Evolutionary conservation across 2,329 filamentous ascomycete genomes (phyloP).

Genomic region (Cordyceps pruinosa): DNA sequence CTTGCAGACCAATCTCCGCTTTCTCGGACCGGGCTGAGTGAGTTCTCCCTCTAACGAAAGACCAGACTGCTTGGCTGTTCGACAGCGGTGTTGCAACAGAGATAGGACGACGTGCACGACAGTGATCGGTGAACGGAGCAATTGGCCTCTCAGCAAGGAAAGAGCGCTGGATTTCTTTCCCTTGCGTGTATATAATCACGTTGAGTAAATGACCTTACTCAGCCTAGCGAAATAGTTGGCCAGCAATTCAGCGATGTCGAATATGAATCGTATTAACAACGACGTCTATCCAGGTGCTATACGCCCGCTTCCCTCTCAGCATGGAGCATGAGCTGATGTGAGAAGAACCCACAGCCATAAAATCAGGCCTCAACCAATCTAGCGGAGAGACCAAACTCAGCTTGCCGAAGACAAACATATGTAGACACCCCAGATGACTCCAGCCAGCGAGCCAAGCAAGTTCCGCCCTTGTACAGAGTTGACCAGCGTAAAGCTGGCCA

Average conservation of each 20-base stretch:
- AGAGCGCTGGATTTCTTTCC: background rate
- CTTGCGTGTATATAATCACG: background rate
- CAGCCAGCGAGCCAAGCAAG: conserved; percentile 63
- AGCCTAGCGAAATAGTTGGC: background rate
- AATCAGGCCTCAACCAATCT: background rate
- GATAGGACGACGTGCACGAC: too few relatives aligned
- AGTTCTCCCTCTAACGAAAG: background rate
- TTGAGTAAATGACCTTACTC: background rate
- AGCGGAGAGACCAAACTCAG: conserved; percentile 13
- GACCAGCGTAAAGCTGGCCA: conserved; percentile 61
- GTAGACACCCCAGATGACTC: conserved; percentile 69
- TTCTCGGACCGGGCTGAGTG: background rate
- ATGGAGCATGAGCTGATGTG: background rate
- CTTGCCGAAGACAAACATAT: conserved; percentile 54
- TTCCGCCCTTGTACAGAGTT: conserved; percentile 65
- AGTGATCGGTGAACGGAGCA: too few relatives aligned
- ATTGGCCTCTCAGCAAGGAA: background rate
- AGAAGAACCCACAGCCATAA: background rate
- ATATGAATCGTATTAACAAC: background rate
- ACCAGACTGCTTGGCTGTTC: too few relatives aligned
- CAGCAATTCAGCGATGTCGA: background rate
- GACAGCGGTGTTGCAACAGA: too few relatives aligned
- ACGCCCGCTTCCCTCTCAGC: background rate
- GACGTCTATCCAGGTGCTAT: background rate
- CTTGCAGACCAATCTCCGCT: background rate